Conservation (phyloP, 2,329 filamentous ascomycete species). For the Cladosporium cucumerinum region DNA sequence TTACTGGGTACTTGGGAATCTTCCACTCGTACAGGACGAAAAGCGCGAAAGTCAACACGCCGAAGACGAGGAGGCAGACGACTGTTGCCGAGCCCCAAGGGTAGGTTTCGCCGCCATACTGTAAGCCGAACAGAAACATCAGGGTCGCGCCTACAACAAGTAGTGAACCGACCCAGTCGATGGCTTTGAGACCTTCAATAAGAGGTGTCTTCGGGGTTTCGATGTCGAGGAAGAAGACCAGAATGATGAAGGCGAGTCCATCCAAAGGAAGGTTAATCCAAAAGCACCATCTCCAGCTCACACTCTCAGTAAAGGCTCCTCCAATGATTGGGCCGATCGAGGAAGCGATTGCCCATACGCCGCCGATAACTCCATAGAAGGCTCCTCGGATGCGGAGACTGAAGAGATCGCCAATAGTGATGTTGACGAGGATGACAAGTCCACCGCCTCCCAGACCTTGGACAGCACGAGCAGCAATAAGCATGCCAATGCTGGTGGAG, state of each 20-base stretch:
- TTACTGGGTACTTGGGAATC: constrained; percentile 71
- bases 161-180: constrained; percentile 64
- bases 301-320: constrained; percentile 61
- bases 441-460: constrained; percentile 64
- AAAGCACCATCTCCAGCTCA: constrained; percentile 64
- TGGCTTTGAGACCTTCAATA: constrained; percentile 58
- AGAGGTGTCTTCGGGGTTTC: constrained; percentile 64
- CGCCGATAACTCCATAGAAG: constrained; percentile 63
- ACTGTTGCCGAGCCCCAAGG: constrained; percentile 75
- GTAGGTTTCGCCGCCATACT: constrained; percentile 73
- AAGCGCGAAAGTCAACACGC: constrained; percentile 54
- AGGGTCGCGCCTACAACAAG: constrained; percentile 72
- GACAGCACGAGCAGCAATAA: constrained; percentile 59
- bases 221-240: constrained; percentile 63
- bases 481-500: constrained; percentile 57
- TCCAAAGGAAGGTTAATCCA: constrained; percentile 65
- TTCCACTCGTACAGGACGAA: constrained; percentile 73
- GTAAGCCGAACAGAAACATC: constrained; percentile 81
- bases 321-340: constrained; percentile 66
- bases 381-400: constrained; percentile 54
- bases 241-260: constrained; percentile 55
- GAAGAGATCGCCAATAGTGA: constrained; percentile 62
- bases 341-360: constrained; percentile 64
- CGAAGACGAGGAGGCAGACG: constrained; percentile 75
- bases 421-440: constrained; percentile 61